phyloP scores from a whole-genome alignment of 345 rosid species.

The Microcos paniculata region DNA sequence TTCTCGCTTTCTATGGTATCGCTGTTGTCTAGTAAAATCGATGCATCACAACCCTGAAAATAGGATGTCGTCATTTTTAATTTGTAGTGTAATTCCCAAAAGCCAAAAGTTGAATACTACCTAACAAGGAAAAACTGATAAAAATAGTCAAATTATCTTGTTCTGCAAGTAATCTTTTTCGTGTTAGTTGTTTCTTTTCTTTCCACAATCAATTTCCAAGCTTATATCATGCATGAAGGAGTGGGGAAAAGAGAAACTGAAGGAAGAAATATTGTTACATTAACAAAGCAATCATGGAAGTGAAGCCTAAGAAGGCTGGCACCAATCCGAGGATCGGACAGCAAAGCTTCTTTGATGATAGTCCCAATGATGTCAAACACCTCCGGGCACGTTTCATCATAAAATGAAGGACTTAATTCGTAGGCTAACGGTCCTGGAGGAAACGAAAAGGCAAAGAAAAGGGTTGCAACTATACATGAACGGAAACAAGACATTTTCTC shows the following conservation, averaged over 20 bases:
- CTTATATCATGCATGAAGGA: too few relatives aligned
- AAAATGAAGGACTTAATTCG: conserved; percentile 27
- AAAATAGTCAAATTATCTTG: neutral
- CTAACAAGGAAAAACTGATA: too few relatives aligned
- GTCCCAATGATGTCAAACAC: conserved; percentile 15
- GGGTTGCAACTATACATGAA: neutral
- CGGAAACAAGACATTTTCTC: neutral
- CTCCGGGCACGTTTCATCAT: conserved; percentile 27
- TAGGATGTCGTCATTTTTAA: neutral
- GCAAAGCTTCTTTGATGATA: conserved; percentile 16
- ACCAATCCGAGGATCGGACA: conserved; percentile 12
- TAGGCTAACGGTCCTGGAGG: neutral
- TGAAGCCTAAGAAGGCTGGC: conserved; percentile 34
- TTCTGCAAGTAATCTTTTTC: neutral
- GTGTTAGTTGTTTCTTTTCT: too few relatives aligned
- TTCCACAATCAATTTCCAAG: too few relatives aligned
- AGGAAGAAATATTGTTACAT: conserved; percentile 17
- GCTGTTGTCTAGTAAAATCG: conserved; percentile 41
- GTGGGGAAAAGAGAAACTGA: neutral
- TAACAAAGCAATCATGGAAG: conserved; percentile 43
- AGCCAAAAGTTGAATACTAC: neutral
- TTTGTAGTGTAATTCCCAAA: neutral
- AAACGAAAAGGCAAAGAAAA: neutral
- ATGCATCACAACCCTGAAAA: conserved; percentile 60
- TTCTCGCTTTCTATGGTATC: conserved; percentile 35